Evolutionary conservation across 345 rosid species (phyloP), one percentile per base, ranked within the genome.

Genomic region (Syzygium grande): DNA sequence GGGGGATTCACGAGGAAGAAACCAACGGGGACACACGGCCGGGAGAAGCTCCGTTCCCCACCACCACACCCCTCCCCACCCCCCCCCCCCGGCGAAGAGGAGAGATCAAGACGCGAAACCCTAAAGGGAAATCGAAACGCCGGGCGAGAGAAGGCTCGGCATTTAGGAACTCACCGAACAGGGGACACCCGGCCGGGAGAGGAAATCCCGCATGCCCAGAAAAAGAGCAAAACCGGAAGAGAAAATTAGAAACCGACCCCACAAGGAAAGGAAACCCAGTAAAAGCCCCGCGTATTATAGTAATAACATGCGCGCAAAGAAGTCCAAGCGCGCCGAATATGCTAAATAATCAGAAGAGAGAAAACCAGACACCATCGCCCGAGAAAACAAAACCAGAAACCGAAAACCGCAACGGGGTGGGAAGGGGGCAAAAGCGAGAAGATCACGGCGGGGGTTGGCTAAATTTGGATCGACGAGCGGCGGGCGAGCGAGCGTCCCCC

Each of bases 21-120:
- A 73, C 25, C 80, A 46, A 58, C 22, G 16, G 52, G n/a, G n/a
- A n/a, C n/a, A n/a, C n/a, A n/a, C n/a, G n/a, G n/a, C n/a, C n/a
- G n/a, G n/a, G n/a, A n/a, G n/a, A n/a, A n/a, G 49, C 52, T 22
- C 13, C 27, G 59, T 25, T 9, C 53, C 65, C 65, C 65, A 25
- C 63, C 14, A 25, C 65, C 29, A 14, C 29, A 0, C 63, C 29
- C 11, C 61, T 0, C 27, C n/a, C 3, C 9, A 29, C 46, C 10
- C 23, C 29, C 52, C 78, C n/a, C 30, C 22, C 68, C 38, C 23
- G 29, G 14, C 46, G 38, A 10, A n/a, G 55, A 54, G 86, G 87
- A 79, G 85, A 79, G 89, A 85, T 88, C 85, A 30, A 85, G 89
- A 88, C 23, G 46, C 43, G 87, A 56, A 88, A 65, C 86, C 84